Base-by-base conservation (phyloP, 768 basidiomycete genomes). In the Leucocoprinus sp. region DNA sequence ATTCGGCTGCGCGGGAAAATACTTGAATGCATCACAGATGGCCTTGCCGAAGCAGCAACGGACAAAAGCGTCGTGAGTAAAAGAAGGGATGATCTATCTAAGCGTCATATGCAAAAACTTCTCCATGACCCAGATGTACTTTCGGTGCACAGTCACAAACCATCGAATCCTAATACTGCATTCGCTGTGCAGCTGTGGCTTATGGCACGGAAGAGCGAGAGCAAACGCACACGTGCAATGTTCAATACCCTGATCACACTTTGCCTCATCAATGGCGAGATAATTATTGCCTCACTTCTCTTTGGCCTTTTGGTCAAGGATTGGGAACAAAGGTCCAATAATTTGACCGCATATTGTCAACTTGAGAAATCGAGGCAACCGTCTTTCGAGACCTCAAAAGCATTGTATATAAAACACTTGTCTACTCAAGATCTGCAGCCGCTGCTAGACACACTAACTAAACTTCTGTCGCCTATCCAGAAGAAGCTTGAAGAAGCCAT, bases 211-310 rank as follows among this genome's bases (percentile, higher is more conserved):
- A 59, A 68, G 33, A 70, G 73, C 35, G 69, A 76, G 22, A 75
- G 76, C 41, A 64, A 70, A 23, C 73, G 80, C 35, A 75, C 77
- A 1, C 62, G 72, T n/a, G 64, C 66, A 23, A 77, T 85, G 69
- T 85, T 79, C 55, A 70, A 72, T 42, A 66, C 68, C 1, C 60
- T 87, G 39, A 68, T 89, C 51, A 65, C 72, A 3, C 71, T 80
- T 7, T 84, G 81, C 45, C 65, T 91, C 15, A 58, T 87, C 29
- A 85, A 90, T 40, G 84, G 85, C 19, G 88, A 91, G 57, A 78
- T 91, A 39, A 71, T 90, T 31, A 68, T 84, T n/a, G 86, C 76
- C 0, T 80, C 82, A 1, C 62, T 89, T 21, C 63, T 88, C 4
- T 84, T 89, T 45, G 82, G 72, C 1, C 61, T 77, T 33, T 56